Percentiles rank a stretch among this genome's conserved stretches.
These are phyloP conservation scores for Emericellopsis terricola DNA, from an alignment of 495 filamentous ascomycete genomes.

Conservation along the genomic window DNA sequence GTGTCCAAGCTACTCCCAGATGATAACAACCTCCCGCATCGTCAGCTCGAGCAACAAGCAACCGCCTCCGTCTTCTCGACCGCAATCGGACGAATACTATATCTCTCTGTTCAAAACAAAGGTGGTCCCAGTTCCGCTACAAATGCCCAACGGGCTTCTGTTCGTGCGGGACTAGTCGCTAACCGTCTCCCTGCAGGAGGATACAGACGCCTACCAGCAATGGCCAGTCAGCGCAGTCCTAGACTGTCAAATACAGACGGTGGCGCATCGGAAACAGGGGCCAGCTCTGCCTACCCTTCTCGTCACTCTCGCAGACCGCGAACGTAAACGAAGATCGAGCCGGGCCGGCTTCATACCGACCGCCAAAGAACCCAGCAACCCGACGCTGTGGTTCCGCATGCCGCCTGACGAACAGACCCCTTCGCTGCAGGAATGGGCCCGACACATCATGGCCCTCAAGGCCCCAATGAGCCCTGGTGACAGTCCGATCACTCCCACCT, in stretches of 20 bases:
- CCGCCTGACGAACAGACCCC: conserved; percentile 17
- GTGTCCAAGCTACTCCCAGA: conserved; percentile 9
- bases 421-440: conserved; percentile 25
- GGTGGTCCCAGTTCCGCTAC: conserved; percentile 12
- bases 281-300: conserved; percentile 29
- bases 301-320: conserved; percentile 31
- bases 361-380: conserved; percentile 21
- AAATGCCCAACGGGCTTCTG: no score
- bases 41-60: conserved; percentile 10
- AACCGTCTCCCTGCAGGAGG: conserved; percentile 1
- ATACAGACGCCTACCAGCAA: conserved; percentile 14
- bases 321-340: conserved; percentile 37
- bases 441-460: conserved; percentile 18
- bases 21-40: conserved; percentile 11
- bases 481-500: conserved; percentile 12
- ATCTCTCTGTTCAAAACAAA: conserved; percentile 37
- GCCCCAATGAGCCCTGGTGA: conserved; percentile 22
- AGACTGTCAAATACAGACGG: conserved; percentile 30
- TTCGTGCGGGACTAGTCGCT: no score
- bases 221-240: conserved; percentile 27
- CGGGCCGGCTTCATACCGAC: conserved; percentile 29
- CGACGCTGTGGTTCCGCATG: conserved; percentile 22
- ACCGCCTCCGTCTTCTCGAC: conserved; percentile 2
- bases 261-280: conserved; percentile 36
- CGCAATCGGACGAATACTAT: conserved; percentile 19